These are phyloP conservation scores for Cadophora sp. DNA, from an alignment of 2,329 filamentous ascomycete genomes.

Conservation along the genomic window DNA sequence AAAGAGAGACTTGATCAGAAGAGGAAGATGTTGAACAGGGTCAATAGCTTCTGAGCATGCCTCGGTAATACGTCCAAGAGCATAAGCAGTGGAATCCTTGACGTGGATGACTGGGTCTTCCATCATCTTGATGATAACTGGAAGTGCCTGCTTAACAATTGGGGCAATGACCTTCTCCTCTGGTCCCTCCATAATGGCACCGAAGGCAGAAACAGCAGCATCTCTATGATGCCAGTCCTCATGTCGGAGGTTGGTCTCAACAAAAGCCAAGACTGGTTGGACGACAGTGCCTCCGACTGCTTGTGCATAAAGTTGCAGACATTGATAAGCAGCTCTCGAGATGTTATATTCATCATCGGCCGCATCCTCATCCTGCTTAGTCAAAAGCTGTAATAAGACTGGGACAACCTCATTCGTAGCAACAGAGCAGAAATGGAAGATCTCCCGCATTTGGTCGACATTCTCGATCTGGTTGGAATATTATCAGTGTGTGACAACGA, in stretches of 20 bases:
- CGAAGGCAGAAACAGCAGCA: slow-evolving; percentile 95
- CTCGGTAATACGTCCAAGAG: slow-evolving; percentile 94
- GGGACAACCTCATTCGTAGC: slow-evolving; percentile 94
- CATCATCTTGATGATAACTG: slow-evolving; percentile 90
- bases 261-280: slow-evolving; percentile 84
- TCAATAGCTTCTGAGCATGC: slow-evolving; percentile 92
- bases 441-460: slow-evolving; percentile 73
- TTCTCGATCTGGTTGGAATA: slow-evolving; percentile 36
- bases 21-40: slow-evolving; percentile 79
- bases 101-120: slow-evolving; percentile 88
- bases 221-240: slow-evolving; percentile 96
- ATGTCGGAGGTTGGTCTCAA: slow-evolving; percentile 86
- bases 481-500: slow-evolving; percentile 13
- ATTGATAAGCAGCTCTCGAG: slow-evolving; percentile 94
- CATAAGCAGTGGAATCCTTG: slow-evolving; percentile 94
- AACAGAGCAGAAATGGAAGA: slow-evolving; percentile 94
- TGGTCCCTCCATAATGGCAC: slow-evolving; percentile 98
- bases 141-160: slow-evolving; percentile 93
- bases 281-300: slow-evolving; percentile 87
- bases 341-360: slow-evolving; percentile 97
- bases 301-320: slow-evolving; percentile 92
- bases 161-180: slow-evolving; percentile 92
- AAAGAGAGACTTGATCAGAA: slow-evolving; percentile 88
- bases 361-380: slow-evolving; percentile 97
- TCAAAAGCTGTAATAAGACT: slow-evolving; percentile 85